These are phyloP conservation scores for Paramecium sexaurelia DNA, from an alignment of 73 alveolate genomes.

Conservation along the genomic window DNA sequence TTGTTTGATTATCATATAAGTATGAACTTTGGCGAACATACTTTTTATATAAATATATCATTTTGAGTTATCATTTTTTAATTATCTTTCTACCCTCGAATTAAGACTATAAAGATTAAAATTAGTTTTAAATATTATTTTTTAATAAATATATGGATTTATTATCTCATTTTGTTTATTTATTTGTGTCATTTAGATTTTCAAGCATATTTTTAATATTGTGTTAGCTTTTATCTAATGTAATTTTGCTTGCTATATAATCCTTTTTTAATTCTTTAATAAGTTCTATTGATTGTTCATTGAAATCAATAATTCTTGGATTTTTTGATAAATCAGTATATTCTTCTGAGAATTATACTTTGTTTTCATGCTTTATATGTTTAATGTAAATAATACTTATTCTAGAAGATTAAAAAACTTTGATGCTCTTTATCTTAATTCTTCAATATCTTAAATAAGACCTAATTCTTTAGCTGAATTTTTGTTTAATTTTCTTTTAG, in stretches of 20 bases:
- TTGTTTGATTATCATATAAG: too few species aligned
- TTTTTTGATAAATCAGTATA: constrained; percentile 16
- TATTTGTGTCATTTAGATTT: background rate
- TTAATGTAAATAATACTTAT: background rate
- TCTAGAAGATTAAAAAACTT: background rate
- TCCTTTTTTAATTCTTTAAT: background rate
- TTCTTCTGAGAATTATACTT: constrained; percentile 7
- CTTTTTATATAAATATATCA: too few species aligned
- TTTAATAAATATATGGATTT: too few species aligned
- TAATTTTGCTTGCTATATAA: constrained; percentile 2
- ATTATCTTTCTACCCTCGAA: too few species aligned
- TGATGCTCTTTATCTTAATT: background rate
- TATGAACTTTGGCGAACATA: too few species aligned
- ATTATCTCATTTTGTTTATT: background rate
- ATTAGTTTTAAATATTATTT: too few species aligned
- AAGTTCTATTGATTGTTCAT: constrained; percentile 24
- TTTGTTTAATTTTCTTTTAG: background rate
- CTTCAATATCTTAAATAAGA: background rate
- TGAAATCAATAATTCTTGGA: background rate
- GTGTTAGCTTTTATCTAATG: constrained; percentile 36
- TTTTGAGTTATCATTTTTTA: too few species aligned
- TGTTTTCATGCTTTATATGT: background rate
- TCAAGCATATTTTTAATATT: background rate
- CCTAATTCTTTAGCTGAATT: constrained; percentile 46
- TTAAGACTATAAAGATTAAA: background rate